phyloP scores from a whole-genome alignment of 352 stramenopile species.

The Phytophthora capsici region DNA sequence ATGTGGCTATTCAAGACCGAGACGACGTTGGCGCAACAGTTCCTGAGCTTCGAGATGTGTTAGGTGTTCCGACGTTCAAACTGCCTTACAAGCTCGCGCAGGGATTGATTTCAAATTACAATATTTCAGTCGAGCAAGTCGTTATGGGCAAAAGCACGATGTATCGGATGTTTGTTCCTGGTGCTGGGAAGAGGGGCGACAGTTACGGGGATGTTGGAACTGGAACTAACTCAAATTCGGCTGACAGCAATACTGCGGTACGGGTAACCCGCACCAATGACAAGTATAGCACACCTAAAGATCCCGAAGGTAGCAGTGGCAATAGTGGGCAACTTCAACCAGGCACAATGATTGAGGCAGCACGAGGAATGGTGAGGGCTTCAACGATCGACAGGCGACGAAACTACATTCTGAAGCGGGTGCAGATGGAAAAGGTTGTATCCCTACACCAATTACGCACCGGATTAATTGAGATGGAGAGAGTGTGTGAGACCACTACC shows the following conservation, averaged over 20 bases:
- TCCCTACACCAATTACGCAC: slow-evolving; percentile 72
- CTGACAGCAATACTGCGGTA: slow-evolving; percentile 19
- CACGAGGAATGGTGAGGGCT: slow-evolving; percentile 52
- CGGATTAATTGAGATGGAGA: slow-evolving; percentile 60
- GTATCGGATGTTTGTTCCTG: slow-evolving; percentile 83
- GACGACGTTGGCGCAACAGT: slow-evolving; percentile 66
- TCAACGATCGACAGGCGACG: slow-evolving; percentile 61
- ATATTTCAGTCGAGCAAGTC: slow-evolving; percentile 77
- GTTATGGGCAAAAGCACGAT: slow-evolving; percentile 82
- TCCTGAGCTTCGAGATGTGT: slow-evolving; percentile 76
- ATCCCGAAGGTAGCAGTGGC: slow-evolving; percentile 12
- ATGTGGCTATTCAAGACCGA: slow-evolving; percentile 60
- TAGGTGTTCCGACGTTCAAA: slow-evolving; percentile 86
- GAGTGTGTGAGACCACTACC: slow-evolving; percentile 37
- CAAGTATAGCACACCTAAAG: slow-evolving; percentile 41
- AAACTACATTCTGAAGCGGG: slow-evolving; percentile 64
- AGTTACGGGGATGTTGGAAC: slow-evolving; percentile 7
- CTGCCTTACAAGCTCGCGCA: slow-evolving; percentile 83
- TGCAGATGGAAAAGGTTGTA: slow-evolving; percentile 68
- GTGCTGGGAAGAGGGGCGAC: background rate
- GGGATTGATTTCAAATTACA: slow-evolving; percentile 83
- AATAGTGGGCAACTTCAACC: slow-evolving; percentile 39
- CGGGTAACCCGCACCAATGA: slow-evolving; percentile 32
- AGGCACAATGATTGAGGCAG: slow-evolving; percentile 64
- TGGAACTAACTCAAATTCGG: slow-evolving; percentile 4